Percentiles rank a stretch among this genome's conserved stretches.
phyloP scores from a whole-genome alignment of 1,139 yeast genomes.

The Meyerozyma elateridarum region DNA sequence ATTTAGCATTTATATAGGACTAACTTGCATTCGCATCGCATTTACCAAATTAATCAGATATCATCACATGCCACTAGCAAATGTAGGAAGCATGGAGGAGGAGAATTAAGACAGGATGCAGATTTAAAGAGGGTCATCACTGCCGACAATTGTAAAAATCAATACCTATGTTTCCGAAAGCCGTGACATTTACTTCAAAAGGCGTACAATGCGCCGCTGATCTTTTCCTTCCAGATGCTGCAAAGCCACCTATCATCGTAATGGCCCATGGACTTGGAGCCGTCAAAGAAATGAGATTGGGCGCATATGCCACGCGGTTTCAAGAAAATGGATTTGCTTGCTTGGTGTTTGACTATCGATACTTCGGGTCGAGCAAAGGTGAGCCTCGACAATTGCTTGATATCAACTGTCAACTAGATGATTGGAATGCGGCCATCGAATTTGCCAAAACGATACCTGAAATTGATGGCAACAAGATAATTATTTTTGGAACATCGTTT shows the following conservation, averaged over 20 bases:
- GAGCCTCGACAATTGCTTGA: conserved; percentile 1
- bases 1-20: too few relatives aligned
- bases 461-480: background rate
- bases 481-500: conserved; percentile 1
- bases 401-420: background rate
- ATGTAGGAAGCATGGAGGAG: conserved; percentile 1
- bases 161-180: background rate
- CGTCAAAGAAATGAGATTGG: conserved; percentile 2
- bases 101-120: background rate
- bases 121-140: background rate
- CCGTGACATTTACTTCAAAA: background rate
- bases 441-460: background rate
- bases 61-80: background rate
- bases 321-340: background rate
- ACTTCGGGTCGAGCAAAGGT: conserved; percentile 1
- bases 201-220: background rate
- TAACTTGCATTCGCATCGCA: too few relatives aligned
- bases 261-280: conserved; percentile 3
- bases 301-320: background rate
- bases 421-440: conserved; percentile 3
- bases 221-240: background rate
- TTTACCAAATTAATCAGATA: too few relatives aligned
- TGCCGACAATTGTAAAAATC: background rate
- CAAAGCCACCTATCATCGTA: conserved; percentile 1
- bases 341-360: conserved; percentile 1